Base-by-base conservation (phyloP, 2,329 filamentous ascomycete genomes). In the Blastomyces gilchristii region DNA sequence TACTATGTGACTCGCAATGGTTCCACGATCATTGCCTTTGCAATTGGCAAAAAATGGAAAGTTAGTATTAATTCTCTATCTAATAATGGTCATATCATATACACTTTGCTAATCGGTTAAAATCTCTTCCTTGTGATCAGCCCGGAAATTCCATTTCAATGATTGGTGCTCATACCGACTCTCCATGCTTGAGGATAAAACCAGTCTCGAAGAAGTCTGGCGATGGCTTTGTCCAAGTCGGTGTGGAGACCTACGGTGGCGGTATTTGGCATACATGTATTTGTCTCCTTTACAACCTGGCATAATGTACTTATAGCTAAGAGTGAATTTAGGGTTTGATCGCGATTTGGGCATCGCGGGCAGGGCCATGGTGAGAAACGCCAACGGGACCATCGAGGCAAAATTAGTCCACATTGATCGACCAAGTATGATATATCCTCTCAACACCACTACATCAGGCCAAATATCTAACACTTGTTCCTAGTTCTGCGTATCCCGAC, bases 81-180 rank as follows among this genome's bases (percentile, higher is more conserved):
- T n/a, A 25, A 50, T 28, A 28, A 11, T 4, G 11, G 3, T 8
- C 50, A 60, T 49, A 16, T 16, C 31, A 16, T 37, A 56, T 34
- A 56, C 31, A 22, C 53, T 12, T n/a, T 28, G n/a, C 52, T 62
- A 39, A 25, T 39, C 67, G 31, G 64, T 45, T 16, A 16, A 31
- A 45, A 22, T n/a, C 9, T 57, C 85, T 96, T 64, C 92, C 92
- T 97, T 77, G 89, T 28, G 41, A 37, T 58, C 66, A 79, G 77
- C 86, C 93, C 1, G 93, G 93, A 54, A 96, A 96, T 75, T 87
- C 92, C 9, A 87, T 97, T 66, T 79, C 90, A 74, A 96, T 97
- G 85, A 86, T 99, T 65, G 94, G 93, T 69, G 92, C 94, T 49
- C 93, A 99, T 77, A 97, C 94, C 64, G 94, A 99, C 78, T 97